phyloP scores from a whole-genome alignment of 495 filamentous ascomycete genomes.

The Penicillium odoratum region DNA sequence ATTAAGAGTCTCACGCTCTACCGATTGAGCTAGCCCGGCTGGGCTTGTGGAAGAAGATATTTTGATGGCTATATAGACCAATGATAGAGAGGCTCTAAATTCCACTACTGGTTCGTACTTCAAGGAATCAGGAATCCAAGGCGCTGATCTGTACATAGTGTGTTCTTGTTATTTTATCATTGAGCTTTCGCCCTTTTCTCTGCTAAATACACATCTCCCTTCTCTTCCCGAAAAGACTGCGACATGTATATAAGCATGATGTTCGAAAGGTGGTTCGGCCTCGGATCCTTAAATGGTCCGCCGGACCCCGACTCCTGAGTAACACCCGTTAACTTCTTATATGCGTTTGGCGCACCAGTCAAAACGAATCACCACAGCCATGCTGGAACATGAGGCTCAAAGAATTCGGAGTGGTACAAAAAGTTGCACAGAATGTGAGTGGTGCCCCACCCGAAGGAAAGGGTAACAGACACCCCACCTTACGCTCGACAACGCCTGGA shows the following conservation, averaged over 20 bases:
- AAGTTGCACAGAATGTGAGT: conserved; percentile 13
- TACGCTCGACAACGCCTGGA: conserved; percentile 6
- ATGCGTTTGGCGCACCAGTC: background rate
- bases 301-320: background rate
- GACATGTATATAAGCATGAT: too few relatives aligned
- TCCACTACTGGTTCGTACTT: background rate
- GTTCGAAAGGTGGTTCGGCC: background rate
- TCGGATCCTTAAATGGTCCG: conserved; percentile 1
- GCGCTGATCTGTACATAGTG: too few relatives aligned
- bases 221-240: too few relatives aligned
- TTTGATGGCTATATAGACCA: background rate
- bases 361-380: background rate
- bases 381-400: background rate
- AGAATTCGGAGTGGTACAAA: conserved; percentile 1
- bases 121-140: background rate
- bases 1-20: conserved; percentile 64
- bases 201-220: background rate
- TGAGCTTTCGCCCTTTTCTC: too few relatives aligned
- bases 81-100: background rate
- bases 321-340: background rate
- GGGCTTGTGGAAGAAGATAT: conserved; percentile 7
- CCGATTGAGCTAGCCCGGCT: conserved; percentile 58
- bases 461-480: background rate
- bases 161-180: too few relatives aligned
- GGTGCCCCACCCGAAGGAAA: background rate